Evolutionary conservation across 2,329 filamentous ascomycete genomes (phyloP).

Genomic region (Massarina eburnea): DNA sequence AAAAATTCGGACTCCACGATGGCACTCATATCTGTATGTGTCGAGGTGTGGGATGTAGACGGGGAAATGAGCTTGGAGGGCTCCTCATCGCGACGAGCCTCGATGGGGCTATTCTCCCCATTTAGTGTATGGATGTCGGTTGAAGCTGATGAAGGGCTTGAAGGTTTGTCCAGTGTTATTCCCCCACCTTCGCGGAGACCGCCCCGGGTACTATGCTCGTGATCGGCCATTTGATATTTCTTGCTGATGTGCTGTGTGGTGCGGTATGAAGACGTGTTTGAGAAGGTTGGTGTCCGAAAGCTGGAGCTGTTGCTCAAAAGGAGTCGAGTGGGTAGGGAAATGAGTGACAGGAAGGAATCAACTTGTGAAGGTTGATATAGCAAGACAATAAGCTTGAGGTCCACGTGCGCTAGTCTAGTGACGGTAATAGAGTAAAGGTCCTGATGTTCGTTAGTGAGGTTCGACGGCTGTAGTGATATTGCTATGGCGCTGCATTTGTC

Average conservation of each 20-base stretch:
- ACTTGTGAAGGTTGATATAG: background rate
- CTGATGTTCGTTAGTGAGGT: background rate
- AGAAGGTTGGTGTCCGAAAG: too few species aligned
- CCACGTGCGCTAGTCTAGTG: background rate
- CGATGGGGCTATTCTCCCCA: constrained; percentile 3
- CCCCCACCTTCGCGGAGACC: background rate
- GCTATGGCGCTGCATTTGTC: background rate
- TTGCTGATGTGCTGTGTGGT: background rate
- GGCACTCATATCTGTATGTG: background rate
- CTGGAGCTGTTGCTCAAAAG: too few species aligned
- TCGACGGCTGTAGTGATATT: background rate
- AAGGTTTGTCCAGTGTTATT: background rate
- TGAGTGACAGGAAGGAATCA: background rate
- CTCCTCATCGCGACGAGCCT: background rate
- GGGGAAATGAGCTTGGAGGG: background rate
- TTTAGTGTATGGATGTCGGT: constrained; percentile 6
- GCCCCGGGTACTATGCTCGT: background rate
- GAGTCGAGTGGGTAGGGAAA: too few species aligned
- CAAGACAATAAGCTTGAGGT: background rate
- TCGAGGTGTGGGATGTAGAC: background rate
- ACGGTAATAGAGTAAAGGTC: background rate
- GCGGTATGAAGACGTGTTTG: too few species aligned
- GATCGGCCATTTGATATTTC: constrained; percentile 5
- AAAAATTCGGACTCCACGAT: constrained; percentile 4
- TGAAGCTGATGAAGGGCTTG: constrained; percentile 3